Conservation (phyloP, 2,329 filamentous ascomycete species). For the Chrysoporthe austroafricana region DNA sequence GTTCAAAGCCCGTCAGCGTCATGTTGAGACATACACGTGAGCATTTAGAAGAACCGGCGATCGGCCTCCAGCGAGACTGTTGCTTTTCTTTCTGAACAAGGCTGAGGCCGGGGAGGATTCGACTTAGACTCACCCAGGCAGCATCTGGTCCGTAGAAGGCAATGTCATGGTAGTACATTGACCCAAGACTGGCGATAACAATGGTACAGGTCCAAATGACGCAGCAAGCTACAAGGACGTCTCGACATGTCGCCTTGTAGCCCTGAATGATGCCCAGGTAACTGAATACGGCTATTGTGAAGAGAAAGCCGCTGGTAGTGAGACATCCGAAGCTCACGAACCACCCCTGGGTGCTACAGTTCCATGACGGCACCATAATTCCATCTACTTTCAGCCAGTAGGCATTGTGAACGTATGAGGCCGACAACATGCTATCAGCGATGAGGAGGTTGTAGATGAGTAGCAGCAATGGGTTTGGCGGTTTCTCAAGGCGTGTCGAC, state of each 20-base stretch:
- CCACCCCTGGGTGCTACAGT: slow-evolving; percentile 69
- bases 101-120: no score
- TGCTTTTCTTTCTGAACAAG: no score
- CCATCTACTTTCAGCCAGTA: slow-evolving; percentile 59
- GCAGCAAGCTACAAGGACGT: slow-evolving; percentile 54
- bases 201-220: slow-evolving; percentile 64
- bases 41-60: no score
- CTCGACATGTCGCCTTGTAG: slow-evolving; percentile 53
- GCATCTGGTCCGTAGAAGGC: slow-evolving; percentile 19
- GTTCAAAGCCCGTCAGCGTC: slow-evolving; percentile 4
- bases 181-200: slow-evolving; percentile 56
- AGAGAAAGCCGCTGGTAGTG: slow-evolving; percentile 68
- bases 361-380: slow-evolving; percentile 55
- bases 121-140: slow-evolving; percentile 18
- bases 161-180: slow-evolving; percentile 47
- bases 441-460: slow-evolving; percentile 71
- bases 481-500: slow-evolving; percentile 35
- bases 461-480: slow-evolving; percentile 69
- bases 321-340: slow-evolving; percentile 70
- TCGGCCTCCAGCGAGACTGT: background rate
- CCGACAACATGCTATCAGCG: slow-evolving; percentile 68
- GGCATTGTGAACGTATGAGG: slow-evolving; percentile 66
- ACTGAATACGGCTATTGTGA: slow-evolving; percentile 67
- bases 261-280: slow-evolving; percentile 64
- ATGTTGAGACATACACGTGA: background rate